These are phyloP conservation scores for Boechera divaricarpa DNA, from an alignment of 345 rosid species.

Conservation along the genomic window DNA sequence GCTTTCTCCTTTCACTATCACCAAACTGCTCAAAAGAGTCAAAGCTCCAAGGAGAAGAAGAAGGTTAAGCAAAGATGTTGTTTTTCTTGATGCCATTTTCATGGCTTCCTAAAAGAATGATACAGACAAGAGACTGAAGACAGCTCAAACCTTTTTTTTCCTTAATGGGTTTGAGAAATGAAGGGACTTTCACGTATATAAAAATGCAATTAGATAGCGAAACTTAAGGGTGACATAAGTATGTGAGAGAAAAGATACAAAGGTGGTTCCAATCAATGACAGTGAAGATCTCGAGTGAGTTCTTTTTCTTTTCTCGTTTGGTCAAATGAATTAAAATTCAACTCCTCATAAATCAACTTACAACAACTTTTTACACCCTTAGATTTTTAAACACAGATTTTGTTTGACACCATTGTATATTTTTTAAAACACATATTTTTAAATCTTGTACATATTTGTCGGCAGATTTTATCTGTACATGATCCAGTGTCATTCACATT, in stretches of 20 bases:
- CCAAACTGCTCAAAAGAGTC: constrained; percentile 54
- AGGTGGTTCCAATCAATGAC: constrained; percentile 45
- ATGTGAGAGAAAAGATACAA: constrained; percentile 25
- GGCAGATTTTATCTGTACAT: neutral
- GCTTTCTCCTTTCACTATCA: constrained; percentile 67
- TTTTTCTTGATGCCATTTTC: constrained; percentile 41
- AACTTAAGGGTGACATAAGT: constrained; percentile 36
- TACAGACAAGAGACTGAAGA: constrained; percentile 13
- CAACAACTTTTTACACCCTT: constrained; percentile 27
- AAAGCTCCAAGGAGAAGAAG: constrained; percentile 49
- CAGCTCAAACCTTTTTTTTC: constrained; percentile 19
- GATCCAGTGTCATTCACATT: neutral
- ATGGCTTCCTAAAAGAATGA: constrained; percentile 35
- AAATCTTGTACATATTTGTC: neutral
- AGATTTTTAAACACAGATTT: too few species aligned
- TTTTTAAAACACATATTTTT: too few species aligned
- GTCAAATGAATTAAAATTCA: constrained; percentile 33
- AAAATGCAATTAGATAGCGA: constrained; percentile 26
- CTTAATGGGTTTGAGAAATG: constrained; percentile 26
- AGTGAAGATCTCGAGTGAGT: constrained; percentile 35
- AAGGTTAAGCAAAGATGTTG: constrained; percentile 33
- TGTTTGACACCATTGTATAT: neutral
- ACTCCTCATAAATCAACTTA: constrained; percentile 20
- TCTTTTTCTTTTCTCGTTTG: neutral
- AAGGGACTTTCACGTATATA: constrained; percentile 8